Percentiles rank a stretch among this genome's conserved stretches.
phyloP scores from a whole-genome alignment of 1,139 yeast species.

The Suhomyces bolitotheri region DNA sequence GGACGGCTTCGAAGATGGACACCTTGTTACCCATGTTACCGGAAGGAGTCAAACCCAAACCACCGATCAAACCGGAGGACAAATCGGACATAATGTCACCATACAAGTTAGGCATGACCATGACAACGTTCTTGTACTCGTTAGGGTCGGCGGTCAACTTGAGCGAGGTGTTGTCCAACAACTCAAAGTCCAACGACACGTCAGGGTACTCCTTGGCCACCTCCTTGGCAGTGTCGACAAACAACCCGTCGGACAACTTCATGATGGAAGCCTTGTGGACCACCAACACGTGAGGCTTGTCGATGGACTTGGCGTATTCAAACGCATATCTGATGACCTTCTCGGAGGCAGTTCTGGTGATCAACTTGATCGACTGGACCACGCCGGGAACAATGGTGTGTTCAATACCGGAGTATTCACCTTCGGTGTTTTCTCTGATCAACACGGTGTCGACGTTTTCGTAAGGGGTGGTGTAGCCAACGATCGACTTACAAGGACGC shows the following conservation, averaged over 20 bases:
- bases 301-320: constrained; percentile 89
- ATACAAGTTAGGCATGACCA: constrained; percentile 99
- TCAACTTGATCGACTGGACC: constrained; percentile 95
- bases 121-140: constrained; percentile 75
- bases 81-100: constrained; percentile 98
- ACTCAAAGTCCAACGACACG: constrained; percentile 76
- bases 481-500: constrained; percentile 93
- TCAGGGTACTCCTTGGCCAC: constrained; percentile 91
- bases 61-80: constrained; percentile 97
- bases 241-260: constrained; percentile 97
- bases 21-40: constrained; percentile 99
- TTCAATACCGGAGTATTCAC: constrained; percentile 98
- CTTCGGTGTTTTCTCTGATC: constrained; percentile 99
- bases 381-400: constrained; percentile 98
- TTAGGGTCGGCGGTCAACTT: constrained; percentile 87
- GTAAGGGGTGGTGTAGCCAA: constrained; percentile 93
- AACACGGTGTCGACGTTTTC: constrained; percentile 91
- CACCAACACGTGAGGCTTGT: constrained; percentile 86
- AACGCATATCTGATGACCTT: constrained; percentile 95
- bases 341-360: constrained; percentile 94
- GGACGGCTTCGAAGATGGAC: constrained; percentile 97
- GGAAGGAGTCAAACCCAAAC: constrained; percentile 96
- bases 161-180: constrained; percentile 93
- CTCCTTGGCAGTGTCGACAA: constrained; percentile 88
- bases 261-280: constrained; percentile 98